Evolutionary conservation across 371 early-diverging fungal species (phyloP).

Genomic region (Mucor piriformis): DNA sequence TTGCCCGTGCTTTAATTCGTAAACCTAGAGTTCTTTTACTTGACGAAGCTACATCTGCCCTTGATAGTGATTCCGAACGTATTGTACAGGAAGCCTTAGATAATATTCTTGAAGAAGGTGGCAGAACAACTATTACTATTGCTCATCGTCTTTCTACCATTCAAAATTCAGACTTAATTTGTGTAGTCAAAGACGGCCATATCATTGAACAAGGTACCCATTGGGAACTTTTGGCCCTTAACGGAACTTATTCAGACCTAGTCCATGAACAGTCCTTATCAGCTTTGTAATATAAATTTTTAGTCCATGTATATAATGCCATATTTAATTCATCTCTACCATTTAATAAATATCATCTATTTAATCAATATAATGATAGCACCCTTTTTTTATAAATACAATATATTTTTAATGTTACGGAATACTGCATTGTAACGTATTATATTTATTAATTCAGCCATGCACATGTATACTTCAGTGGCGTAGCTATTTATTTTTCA

Average conservation of each 20-base stretch:
- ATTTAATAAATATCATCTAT: too few species aligned
- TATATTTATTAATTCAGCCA: too few species aligned
- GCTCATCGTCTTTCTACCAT: constrained; percentile 81
- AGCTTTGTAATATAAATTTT: constrained; percentile 29
- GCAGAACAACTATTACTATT: constrained; percentile 72
- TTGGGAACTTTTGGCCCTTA: constrained; percentile 61
- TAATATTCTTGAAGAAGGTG: constrained; percentile 59
- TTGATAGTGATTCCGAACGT: constrained; percentile 88
- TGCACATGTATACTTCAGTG: too few species aligned
- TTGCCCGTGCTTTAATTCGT: constrained; percentile 76
- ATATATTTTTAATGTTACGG: too few species aligned
- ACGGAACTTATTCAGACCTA: constrained; percentile 37
- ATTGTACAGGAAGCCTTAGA: constrained; percentile 90
- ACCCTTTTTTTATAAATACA: too few species aligned
- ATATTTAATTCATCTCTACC: too few species aligned
- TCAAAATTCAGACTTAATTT: constrained; percentile 72
- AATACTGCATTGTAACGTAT: too few species aligned
- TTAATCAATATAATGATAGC: too few species aligned
- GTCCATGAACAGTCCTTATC: constrained; percentile 39
- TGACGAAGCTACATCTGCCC: constrained; percentile 96
- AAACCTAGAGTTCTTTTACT: constrained; percentile 86
- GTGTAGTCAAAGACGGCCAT: constrained; percentile 73
- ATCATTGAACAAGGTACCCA: constrained; percentile 86
- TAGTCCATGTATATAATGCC: too few species aligned
- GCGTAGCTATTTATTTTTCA: too few species aligned